Evolutionary conservation across 2,329 filamentous ascomycete genomes (phyloP).

Genomic region (Xylariales sp.): DNA sequence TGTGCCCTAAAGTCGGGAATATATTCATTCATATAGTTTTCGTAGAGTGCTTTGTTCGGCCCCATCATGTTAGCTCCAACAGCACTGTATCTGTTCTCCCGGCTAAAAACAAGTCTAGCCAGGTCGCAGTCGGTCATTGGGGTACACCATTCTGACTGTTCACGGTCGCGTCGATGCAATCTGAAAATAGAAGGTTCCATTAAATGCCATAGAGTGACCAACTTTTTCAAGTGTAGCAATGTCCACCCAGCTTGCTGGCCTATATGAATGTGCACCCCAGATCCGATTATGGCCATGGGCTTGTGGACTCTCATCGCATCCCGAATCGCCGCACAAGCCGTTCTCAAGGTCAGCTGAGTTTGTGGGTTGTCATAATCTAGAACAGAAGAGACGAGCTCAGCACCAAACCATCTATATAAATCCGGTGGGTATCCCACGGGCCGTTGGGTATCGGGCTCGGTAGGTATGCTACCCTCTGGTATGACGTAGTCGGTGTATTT

Average conservation of each 20-base stretch:
- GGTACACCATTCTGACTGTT: background rate
- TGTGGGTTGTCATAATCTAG: conserved; percentile 35
- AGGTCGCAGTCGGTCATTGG: background rate
- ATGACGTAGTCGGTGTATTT: background rate
- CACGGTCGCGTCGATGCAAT: conserved; percentile 38
- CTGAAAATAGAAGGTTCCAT: conserved; percentile 34
- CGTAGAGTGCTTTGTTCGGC: conserved; percentile 1
- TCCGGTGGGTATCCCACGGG: background rate
- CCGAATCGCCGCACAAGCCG: conserved; percentile 35
- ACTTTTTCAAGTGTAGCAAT: conserved; percentile 42
- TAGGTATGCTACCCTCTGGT: background rate
- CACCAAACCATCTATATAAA: conserved; percentile 38
- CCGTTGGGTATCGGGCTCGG: background rate
- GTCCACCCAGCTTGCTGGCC: conserved; percentile 41
- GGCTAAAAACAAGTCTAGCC: background rate
- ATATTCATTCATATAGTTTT: conserved; percentile 1
- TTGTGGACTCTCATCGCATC: conserved; percentile 42
- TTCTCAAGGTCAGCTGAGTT: conserved; percentile 22
- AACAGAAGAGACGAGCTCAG: conserved; percentile 39
- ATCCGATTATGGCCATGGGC: conserved; percentile 9
- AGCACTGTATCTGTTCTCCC: background rate
- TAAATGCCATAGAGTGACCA: conserved; percentile 39
- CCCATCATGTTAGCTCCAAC: conserved; percentile 1
- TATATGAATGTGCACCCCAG: conserved; percentile 42
- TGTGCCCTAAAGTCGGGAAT: background rate